Evolutionary conservation across 75 land plant genomes (phyloP).

Genomic region (Pinus albicaulis): DNA sequence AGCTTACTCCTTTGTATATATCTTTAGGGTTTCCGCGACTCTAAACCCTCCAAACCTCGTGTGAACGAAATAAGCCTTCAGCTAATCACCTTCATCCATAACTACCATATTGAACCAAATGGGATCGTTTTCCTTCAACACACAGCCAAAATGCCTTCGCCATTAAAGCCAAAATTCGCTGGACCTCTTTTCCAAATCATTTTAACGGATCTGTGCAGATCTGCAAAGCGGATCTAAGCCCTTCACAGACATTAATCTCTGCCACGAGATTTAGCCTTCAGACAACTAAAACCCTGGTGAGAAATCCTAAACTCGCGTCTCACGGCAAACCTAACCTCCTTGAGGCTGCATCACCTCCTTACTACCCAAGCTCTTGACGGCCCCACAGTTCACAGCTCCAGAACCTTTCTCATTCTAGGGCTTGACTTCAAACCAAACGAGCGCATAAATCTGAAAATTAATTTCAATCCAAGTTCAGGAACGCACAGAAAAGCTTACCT

Average conservation of each 20-base stretch:
- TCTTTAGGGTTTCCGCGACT: not conserved
- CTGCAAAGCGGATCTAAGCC: not conserved
- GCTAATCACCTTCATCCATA: not conserved
- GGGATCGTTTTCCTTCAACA: not conserved
- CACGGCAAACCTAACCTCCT: not conserved
- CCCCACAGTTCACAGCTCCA: not conserved
- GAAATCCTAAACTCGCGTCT: not conserved
- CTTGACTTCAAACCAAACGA: not conserved
- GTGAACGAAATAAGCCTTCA: not conserved
- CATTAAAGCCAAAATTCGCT: not conserved
- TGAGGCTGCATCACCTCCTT: not conserved
- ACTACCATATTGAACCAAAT: not conserved
- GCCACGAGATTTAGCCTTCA: not conserved
- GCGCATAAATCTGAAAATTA: not conserved
- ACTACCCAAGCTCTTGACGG: not conserved
- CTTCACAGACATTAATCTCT: not conserved
- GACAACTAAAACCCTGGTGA: not conserved
- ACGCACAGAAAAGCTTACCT: not conserved
- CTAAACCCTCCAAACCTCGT: not conserved
- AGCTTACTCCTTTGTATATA: not conserved
- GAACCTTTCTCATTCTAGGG: not conserved
- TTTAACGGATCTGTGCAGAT: not conserved
- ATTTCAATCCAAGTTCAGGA: not conserved
- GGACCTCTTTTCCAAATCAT: not conserved
- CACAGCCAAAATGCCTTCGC: not conserved